Evolutionary conservation across 352 stramenopile genomes (phyloP), one percentile per base, ranked within the genome.

Genomic region (Phytophthora capsici): DNA sequence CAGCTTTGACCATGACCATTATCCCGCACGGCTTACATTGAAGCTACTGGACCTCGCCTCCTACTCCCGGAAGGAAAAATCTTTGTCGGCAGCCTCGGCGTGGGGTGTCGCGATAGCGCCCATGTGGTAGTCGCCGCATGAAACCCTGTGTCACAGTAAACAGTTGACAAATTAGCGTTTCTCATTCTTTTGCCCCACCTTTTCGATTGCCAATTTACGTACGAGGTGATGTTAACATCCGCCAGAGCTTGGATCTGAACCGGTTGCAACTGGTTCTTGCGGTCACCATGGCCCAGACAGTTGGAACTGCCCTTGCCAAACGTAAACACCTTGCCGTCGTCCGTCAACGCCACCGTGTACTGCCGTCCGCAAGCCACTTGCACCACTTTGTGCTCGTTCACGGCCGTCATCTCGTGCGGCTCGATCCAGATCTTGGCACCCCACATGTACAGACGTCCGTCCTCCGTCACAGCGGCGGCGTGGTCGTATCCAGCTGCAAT

Each of bases 401-500:
- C 75, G 28, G 84, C 78, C 28, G 87, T 95, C 84, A 96, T 94
- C 67, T 93, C 81, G 48, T 91, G 84, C 48, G 95, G 96, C 80
- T 98, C 93, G 25, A 98, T 85, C 80, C 93, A 96, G 44, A 97
- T 77, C 69, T 98, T 97, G 26, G 86, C 86, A 64, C 88, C 88
- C 86, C 84, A 96, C 79, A 90, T 94, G 69, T 81, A 94, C 56
- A 95, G 52, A 22, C 75, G 75, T 2, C 88, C 88, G 36, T 91
- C 81, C 36, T 90, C 84, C 41, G 86, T 93, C 62, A 93, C 83
- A 32, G 82, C 84, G 2, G 84, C 86, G 69, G 94, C 93, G 78
- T 99, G 97, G 58, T 94, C 91, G 59, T 98, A 88, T 22, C 97
- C 97, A 4, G 96, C 96, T 14, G 91, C 89, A 44, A 99, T 92